Base-by-base conservation (phyloP, 1,139 yeast species). In the Yamadazyma epiphylla region DNA sequence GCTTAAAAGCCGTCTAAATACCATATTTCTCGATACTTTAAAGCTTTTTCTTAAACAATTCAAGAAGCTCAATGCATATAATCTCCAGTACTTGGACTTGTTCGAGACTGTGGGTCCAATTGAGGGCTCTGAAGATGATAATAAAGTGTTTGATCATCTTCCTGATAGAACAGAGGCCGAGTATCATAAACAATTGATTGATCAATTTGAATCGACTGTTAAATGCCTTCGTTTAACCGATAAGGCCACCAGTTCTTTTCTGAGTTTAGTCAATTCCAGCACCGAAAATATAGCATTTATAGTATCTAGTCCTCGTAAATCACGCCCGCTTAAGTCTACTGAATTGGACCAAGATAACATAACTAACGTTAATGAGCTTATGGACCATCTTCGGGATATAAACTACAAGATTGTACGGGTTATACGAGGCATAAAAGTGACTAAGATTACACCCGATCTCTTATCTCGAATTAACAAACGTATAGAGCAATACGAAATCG, bases 271-370 rank as follows among this genome's bases (percentile, higher is more conserved):
- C 8, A 38, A 39, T 19, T 30, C 33, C 10, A 26, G 36, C 12
- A 26, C 30, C 5, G 43, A 43, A n/a, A 55, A 53, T 23, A 39
- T 50, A 14, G 51, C 60, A 5, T 64, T 59, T 29, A 57, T 67
- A 15, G 42, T 64, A 15, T 64, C 73, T 0, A 64, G 71, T 43
- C 73, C 74, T 0, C 42, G 55, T 6, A 65, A 65, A 33, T 26
- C 35, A 9, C 46, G 37, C 19, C 30, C 30, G 13, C 13, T 13
- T 8, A 27, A 12, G 2, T 22, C 29, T 6, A 19, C 5, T 12
- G 31, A 24, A 10, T 9, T 25, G 20, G 10, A 12, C 3, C 12
- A 11, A 4, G 5, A 5, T 26, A 19, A 25, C 5, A 9, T 12
- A n/a, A 25, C n/a, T 6, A 11, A 21, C 16, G 17, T 31, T 2